Evolutionary conservation across 495 filamentous ascomycete genomes (phyloP).

Genomic region (Xylaria castorea): DNA sequence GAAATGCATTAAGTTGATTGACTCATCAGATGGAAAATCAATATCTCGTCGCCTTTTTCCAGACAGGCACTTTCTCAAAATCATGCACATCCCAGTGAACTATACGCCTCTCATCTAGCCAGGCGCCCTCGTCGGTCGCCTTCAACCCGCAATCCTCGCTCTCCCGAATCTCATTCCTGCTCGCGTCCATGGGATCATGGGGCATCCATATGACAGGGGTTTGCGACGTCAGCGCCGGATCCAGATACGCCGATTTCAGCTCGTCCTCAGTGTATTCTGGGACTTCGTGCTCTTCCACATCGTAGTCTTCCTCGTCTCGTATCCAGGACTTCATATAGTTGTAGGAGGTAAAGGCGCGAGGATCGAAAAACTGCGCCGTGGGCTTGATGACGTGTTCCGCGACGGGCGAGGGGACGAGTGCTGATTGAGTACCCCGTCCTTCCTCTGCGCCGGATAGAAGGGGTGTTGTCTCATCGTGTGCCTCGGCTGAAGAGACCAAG

Average conservation of each 20-base stretch:
- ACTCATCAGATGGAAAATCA: conserved; percentile 22
- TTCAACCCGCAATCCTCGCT: conserved; percentile 37
- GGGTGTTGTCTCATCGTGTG: conserved; percentile 56
- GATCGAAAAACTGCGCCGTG: conserved; percentile 36
- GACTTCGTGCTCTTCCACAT: conserved; percentile 58
- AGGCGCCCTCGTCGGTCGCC: conserved; percentile 68
- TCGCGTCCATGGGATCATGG: conserved; percentile 68
- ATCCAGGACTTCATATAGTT: conserved; percentile 38
- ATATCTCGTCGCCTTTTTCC: conserved; percentile 58
- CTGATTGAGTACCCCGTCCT: conserved; percentile 34
- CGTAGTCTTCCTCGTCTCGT: conserved; percentile 48
- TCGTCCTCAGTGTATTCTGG: conserved; percentile 62
- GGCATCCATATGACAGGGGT: conserved; percentile 75
- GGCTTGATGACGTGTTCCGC: conserved; percentile 37
- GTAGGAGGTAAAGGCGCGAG: conserved; percentile 33
- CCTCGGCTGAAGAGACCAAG: conserved; percentile 59
- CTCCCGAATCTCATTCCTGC: conserved; percentile 61
- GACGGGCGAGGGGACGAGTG: conserved; percentile 26
- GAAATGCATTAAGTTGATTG: not conserved
- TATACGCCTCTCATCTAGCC: conserved; percentile 67
- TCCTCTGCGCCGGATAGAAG: conserved; percentile 46
- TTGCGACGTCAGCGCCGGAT: conserved; percentile 67
- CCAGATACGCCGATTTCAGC: conserved; percentile 64
- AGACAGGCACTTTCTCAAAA: conserved; percentile 69
- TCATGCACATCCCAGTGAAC: conserved; percentile 55